Evolutionary conservation across 352 stramenopile species (phyloP), one percentile per base, ranked within the genome.

Genomic region (Pythium volutum): DNA sequence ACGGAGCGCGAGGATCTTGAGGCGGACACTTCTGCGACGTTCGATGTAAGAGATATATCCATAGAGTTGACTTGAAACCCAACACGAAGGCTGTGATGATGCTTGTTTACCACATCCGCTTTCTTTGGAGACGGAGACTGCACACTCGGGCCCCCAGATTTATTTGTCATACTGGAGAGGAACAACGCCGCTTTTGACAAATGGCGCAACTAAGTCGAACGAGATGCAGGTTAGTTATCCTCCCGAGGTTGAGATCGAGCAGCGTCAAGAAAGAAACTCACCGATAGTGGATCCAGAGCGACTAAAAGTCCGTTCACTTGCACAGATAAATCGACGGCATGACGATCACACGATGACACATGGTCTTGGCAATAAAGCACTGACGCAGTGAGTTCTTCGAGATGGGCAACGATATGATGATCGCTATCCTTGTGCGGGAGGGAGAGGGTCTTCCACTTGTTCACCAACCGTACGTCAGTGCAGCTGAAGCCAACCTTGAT

Each of bases 291-390:
- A 49, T 66, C 51, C 18, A 66, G 31, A 18, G 31, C 15, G 25
- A 66, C 4, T 48, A 25, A 31, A 38, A 60, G 10, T 10, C 22
- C 31, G 12, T 34, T 49, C 22, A 52, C 11, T 26, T 45, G 18
- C 20, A 54, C 20, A 14, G 59, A 61, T 2, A 56, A 11, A 26
- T 67, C 59, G n/a, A 49, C 26, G 16, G 14, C 45, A 14, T 18
- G 57, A 16, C 52, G 59, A 14, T 61, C 52, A n/a, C 42, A 27
- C 6, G 50, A 43, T 15, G 59, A 61, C 6, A 61, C 25, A 18
- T 57, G 7, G 45, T 57, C 59, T 56, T 59, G 59, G 27, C 31
- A 48, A 36, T 60, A 57, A n/a, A 67, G 43, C 2, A 46, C 43
- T 2, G 59, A 67, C n/a, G 16, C 41, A 14, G 51, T 51, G 7